phyloP scores from a whole-genome alignment of 2,329 filamentous ascomycete genomes.

The Metarhizium humberi region DNA sequence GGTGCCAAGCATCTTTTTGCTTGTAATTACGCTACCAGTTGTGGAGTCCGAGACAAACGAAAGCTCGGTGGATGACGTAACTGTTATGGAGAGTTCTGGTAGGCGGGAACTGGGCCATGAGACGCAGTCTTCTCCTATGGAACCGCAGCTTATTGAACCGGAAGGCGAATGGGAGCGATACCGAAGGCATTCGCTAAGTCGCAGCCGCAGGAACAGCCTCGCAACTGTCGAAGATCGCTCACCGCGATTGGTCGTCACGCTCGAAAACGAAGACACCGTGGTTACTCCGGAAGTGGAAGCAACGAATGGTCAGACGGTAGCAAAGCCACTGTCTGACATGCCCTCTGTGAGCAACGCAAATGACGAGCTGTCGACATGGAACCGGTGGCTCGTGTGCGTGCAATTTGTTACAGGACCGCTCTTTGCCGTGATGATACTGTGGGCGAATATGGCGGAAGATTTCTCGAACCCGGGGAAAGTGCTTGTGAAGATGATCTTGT shows the following conservation, averaged over 20 bases:
- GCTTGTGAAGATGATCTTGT: slow-evolving; percentile 49
- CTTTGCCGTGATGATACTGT: slow-evolving; percentile 70
- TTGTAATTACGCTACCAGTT: slow-evolving; percentile 86
- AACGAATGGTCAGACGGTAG: background rate
- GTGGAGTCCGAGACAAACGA: slow-evolving; percentile 62
- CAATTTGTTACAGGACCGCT: slow-evolving; percentile 83
- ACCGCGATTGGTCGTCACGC: slow-evolving; percentile 4
- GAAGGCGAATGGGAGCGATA: slow-evolving; percentile 54
- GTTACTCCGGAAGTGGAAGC: slow-evolving; percentile 5
- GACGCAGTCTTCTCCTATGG: slow-evolving; percentile 25
- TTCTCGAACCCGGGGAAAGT: slow-evolving; percentile 38
- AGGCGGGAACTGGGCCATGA: slow-evolving; percentile 19
- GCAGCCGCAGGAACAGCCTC: slow-evolving; percentile 16
- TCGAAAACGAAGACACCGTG: slow-evolving; percentile 13
- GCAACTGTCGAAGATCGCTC: slow-evolving; percentile 4
- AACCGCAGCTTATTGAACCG: slow-evolving; percentile 23
- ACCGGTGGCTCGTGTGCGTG: slow-evolving; percentile 77
- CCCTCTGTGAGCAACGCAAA: slow-evolving; percentile 22
- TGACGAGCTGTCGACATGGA: slow-evolving; percentile 57
- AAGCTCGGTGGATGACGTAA: slow-evolving; percentile 14
- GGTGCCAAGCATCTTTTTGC: slow-evolving; percentile 79
- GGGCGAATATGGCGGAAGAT: slow-evolving; percentile 56
- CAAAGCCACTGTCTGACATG: slow-evolving; percentile 23
- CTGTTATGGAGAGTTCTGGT: slow-evolving; percentile 18
- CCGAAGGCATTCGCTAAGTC: slow-evolving; percentile 33